Evolutionary conservation across 2,329 filamentous ascomycete species (phyloP), one percentile per base, ranked within the genome.

Genomic region (Ceratocystis colombiana): DNA sequence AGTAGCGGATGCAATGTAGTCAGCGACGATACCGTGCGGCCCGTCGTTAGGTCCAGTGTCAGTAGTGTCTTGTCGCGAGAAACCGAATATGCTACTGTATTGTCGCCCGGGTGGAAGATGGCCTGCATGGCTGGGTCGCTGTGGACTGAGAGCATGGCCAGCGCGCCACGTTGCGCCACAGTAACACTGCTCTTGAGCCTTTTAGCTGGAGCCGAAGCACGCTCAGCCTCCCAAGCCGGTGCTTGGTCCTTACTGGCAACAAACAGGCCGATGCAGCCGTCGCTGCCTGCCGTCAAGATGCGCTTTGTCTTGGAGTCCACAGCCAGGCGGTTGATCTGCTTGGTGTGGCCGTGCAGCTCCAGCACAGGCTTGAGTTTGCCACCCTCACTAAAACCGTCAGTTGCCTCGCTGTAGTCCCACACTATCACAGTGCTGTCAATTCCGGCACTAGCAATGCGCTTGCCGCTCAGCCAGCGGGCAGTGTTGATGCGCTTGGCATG

Each of bases 51-150:
- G 78, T 99, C 94, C 78, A 96, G 88, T 0, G 94, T 97, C 70
- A 88, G 87, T 71, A 97, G 79, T 0, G 89, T 89, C 79, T 96
- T 92, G 78, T 99, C 95, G 78, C 89, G 88, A 20, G 91, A 96
- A 25, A 87, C 85, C 1, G 90, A 93, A 79, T 99, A 97, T 61
- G 89, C 93, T 50, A 96, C 90, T 15, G 90, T 96, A 10, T 86
- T 77, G 76, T 97, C 93, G 65, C 84, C 81, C 3, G 87, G 87
- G 76, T 96, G 90, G 79, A 99, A 97, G 61, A 90, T 82, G 46
- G 88, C 88, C 65, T 87, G 88, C 0, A 89, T 89, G 57, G 92
- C 90, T 57, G 88, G 82, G 10, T 85, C 82, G 66, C 84, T 83
- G 80, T 96, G 88, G 64, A 85, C 83, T 17, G 82, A 77, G 67